Base-by-base conservation (phyloP, 2,329 filamentous ascomycete species). In the Fusarium sambucinum region DNA sequence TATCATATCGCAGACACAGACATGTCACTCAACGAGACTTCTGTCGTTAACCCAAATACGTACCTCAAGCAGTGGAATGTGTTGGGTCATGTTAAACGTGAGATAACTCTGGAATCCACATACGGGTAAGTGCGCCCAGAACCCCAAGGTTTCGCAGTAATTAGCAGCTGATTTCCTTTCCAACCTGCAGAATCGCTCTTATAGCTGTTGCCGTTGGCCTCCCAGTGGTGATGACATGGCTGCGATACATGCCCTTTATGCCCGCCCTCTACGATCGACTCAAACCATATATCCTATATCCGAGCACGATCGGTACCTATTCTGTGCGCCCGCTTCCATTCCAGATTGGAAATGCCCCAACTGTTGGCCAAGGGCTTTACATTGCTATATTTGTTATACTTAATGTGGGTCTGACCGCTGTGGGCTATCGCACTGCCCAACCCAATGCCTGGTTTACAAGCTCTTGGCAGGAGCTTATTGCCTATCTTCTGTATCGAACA, bases 61-160 rank as follows among this genome's bases (percentile, higher is more conserved):
- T 37, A 37, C n/a, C 35, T 37, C 17, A n/a, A n/a, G 35, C 35
- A 37, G 6, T 37, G 35, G 35, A 19, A 37, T 12, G 35, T 37
- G 1, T 7, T 37, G 10, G 11, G 35, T 10, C 17, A 17, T 19
- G 35, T 37, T 10, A n/a, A n/a, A 10, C 17, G 11, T 19, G 35
- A 37, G 17, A 37, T 37, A 12, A n/a, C 17, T 37, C 35, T 37
- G 2, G 35, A 37, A 19, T 37, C 17, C 2, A 37, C 35, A 11
- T 19, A 37, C 2, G 35, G 35, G 35, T 37, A 13, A 37, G 11
- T 37, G 17, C 17, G n/a, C 5, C 6, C 8, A 4, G 3, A 16
- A n/a, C 1, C 9, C 9, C 5, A n/a, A n/a, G 3, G 1, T n/a
- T 11, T 8, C 17, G 17, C 5, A n/a, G 12, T 2, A 5, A 37